Conservation (phyloP, 371 early-diverging fungal genomes). For the Rhizopus stolonifer region DNA sequence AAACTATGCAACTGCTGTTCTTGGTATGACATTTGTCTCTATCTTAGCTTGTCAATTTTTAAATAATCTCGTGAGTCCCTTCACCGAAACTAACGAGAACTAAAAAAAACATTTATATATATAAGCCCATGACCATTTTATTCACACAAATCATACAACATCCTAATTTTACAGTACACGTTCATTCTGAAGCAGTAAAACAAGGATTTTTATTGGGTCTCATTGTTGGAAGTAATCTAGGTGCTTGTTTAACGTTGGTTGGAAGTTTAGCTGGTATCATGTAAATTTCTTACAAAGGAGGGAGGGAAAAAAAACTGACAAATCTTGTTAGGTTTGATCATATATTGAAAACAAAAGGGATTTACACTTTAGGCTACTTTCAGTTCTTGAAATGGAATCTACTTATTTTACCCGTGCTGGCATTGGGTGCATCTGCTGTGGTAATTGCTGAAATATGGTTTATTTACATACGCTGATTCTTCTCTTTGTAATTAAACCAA, state of each 20-base stretch:
- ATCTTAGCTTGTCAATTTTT: slow-evolving; percentile 72
- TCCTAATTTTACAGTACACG: slow-evolving; percentile 52
- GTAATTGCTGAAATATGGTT: slow-evolving; percentile 55
- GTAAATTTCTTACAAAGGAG: slow-evolving; percentile 34
- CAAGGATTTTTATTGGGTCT: slow-evolving; percentile 69
- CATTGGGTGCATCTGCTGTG: slow-evolving; percentile 47
- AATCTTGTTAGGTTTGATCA: slow-evolving; percentile 58
- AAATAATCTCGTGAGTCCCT: slow-evolving; percentile 63
- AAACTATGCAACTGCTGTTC: slow-evolving; percentile 59
- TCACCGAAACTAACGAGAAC: not conserved
- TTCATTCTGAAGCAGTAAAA: slow-evolving; percentile 32
- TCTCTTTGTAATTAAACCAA: no score
- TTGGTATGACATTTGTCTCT: slow-evolving; percentile 61
- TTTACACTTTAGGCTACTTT: slow-evolving; percentile 53
- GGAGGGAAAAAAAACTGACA: not conserved
- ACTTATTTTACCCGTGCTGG: slow-evolving; percentile 57
- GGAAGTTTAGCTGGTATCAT: slow-evolving; percentile 83
- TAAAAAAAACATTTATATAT: not conserved
- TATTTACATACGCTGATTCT: slow-evolving; percentile 16
- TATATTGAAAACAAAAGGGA: slow-evolving; percentile 59
- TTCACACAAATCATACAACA: slow-evolving; percentile 72
- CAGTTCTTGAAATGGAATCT: slow-evolving; percentile 64
- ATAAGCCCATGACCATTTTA: slow-evolving; percentile 82
- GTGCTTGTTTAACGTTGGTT: slow-evolving; percentile 73
- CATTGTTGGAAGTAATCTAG: slow-evolving; percentile 79